A percentile compares a stretch with the other conserved stretches of the same genome.
phyloP scores from a whole-genome alignment of 2,329 filamentous ascomycete genomes.

The Fusarium subglutinans region DNA sequence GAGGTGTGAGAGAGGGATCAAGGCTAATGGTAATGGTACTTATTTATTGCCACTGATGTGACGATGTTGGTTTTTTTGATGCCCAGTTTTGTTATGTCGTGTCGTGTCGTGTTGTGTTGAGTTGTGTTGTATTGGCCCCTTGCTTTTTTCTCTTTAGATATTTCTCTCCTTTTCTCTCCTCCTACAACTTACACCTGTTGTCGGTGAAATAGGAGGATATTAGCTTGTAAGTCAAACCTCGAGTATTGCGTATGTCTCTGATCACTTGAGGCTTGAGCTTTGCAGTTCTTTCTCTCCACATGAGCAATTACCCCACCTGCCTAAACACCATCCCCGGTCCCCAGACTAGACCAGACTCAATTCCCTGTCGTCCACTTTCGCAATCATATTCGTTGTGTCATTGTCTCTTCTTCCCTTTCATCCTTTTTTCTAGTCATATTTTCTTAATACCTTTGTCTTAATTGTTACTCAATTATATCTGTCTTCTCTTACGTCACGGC shows the following conservation, averaged over 20 bases:
- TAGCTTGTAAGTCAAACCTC: not conserved
- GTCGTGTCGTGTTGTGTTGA: not conserved
- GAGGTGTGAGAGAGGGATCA: conserved; percentile 21
- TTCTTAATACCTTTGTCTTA: not conserved
- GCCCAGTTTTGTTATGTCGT: conserved; percentile 20
- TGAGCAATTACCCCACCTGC: conserved; percentile 29
- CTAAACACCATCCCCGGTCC: conserved; percentile 31
- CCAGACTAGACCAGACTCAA: conserved; percentile 9
- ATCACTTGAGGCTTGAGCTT: conserved; percentile 36
- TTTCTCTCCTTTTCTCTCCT: not conserved
- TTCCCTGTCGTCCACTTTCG: conserved; percentile 18
- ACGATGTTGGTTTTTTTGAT: conserved; percentile 13
- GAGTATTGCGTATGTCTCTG: not conserved
- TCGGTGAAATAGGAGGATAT: not conserved
- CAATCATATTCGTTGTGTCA: conserved; percentile 8
- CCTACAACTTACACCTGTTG: not conserved
- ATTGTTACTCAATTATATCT: not conserved
- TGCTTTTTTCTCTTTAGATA: not conserved
- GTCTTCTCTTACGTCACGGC: not conserved
- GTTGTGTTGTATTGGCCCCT: conserved; percentile 5
- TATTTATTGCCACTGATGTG: conserved; percentile 31
- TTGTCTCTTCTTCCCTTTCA: not conserved
- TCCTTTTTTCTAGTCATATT: not conserved
- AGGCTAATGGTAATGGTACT: conserved; percentile 6
- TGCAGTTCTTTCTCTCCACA: conserved; percentile 31